Conservation (phyloP, 768 basidiomycete genomes). For the Tricholoma terreum region DNA sequence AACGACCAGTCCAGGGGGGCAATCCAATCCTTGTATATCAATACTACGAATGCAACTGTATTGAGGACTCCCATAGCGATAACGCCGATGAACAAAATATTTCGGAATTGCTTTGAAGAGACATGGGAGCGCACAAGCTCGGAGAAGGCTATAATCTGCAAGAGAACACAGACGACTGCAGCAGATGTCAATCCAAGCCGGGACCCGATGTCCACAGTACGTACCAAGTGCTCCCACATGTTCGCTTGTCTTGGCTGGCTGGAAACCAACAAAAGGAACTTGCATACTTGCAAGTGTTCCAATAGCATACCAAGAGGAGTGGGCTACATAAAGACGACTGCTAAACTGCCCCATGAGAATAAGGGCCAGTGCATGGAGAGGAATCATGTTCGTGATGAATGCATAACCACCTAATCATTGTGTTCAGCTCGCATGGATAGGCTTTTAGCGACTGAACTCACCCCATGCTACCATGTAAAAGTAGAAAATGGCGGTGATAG, state of each 20-base stretch:
- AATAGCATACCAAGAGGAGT: constrained; percentile 97
- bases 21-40: constrained; percentile 93
- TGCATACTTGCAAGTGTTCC: constrained; percentile 98
- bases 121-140: constrained; percentile 87
- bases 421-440: not conserved
- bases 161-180: constrained; percentile 87
- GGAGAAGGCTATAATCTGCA: constrained; percentile 94
- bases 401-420: constrained; percentile 79
- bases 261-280: constrained; percentile 98
- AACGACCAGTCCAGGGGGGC: constrained; percentile 99
- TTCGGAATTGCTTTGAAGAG: constrained; percentile 89
- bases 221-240: constrained; percentile 97
- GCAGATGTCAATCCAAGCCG: not conserved
- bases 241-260: constrained; percentile 95
- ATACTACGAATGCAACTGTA: constrained; percentile 63
- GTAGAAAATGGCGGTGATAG: constrained; percentile 91
- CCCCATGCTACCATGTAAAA: constrained; percentile 99
- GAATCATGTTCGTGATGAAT: constrained; percentile 99
- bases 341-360: constrained; percentile 96
- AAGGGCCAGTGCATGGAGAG: constrained; percentile 90
- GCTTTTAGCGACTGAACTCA: constrained; percentile 29
- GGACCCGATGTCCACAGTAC: constrained; percentile 13
- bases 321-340: constrained; percentile 87
- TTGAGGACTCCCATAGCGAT: constrained; percentile 71
- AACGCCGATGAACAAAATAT: constrained; percentile 68